phyloP scores from a whole-genome alignment of 2,329 filamentous ascomycete species.

The Phoma sp. region DNA sequence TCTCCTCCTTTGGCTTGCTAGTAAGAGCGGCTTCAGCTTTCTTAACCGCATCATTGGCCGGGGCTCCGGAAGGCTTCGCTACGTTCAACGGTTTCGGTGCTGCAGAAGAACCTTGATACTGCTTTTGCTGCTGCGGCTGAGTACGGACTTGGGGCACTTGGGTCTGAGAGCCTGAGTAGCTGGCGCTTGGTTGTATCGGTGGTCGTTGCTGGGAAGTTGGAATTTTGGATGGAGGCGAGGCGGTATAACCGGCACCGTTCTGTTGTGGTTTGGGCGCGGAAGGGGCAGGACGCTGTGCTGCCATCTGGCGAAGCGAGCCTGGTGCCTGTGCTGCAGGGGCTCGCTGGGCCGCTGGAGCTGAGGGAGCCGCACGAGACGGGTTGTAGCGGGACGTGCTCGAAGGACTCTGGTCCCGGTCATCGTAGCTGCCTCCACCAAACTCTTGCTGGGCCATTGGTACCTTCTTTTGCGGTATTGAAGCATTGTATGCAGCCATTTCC shows the following conservation, averaged over 20 bases:
- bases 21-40: constrained; percentile 89
- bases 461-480: constrained; percentile 82
- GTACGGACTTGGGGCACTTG: constrained; percentile 54
- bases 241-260: constrained; percentile 36
- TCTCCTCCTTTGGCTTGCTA: constrained; percentile 70
- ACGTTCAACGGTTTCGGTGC: constrained; percentile 63
- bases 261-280: constrained; percentile 64
- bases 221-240: constrained; percentile 38
- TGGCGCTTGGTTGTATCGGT: constrained; percentile 54
- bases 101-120: constrained; percentile 53
- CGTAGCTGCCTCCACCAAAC: constrained; percentile 69
- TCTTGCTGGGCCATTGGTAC: constrained; percentile 87
- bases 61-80: constrained; percentile 55
- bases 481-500: constrained; percentile 88
- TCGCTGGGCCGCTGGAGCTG: constrained; percentile 62
- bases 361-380: constrained; percentile 82
- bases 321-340: constrained; percentile 61
- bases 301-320: constrained; percentile 58
- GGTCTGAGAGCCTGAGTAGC: constrained; percentile 43
- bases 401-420: constrained; percentile 53
- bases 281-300: constrained; percentile 84
- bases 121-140: constrained; percentile 44
- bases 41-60: constrained; percentile 74
- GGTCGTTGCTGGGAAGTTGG: constrained; percentile 40
- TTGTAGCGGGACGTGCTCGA: constrained; percentile 73